Evolutionary conservation across 1,284 basidiomycete genomes (phyloP).

Genomic region (Cryptococcus sp.): DNA sequence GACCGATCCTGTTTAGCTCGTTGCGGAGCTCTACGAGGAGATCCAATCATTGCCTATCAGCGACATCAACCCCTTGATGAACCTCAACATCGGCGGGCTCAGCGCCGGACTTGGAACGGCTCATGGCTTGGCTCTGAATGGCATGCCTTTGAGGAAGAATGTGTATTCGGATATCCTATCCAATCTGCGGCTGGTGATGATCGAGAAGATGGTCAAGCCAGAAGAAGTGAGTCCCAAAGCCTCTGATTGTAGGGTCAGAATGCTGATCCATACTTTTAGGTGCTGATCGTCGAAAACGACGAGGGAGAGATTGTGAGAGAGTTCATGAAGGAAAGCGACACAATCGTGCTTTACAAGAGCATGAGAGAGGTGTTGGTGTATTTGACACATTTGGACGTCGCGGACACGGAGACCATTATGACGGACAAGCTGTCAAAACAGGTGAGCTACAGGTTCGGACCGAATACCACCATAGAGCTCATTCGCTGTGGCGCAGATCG

Average conservation of each 20-base stretch:
- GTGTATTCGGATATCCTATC: slow-evolving; percentile 93
- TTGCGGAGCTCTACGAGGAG: slow-evolving; percentile 97
- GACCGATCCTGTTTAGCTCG: slow-evolving; percentile 59
- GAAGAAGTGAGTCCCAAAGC: slow-evolving; percentile 72
- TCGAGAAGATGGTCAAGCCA: slow-evolving; percentile 99
- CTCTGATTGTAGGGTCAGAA: background rate
- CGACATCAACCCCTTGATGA: slow-evolving; percentile 91
- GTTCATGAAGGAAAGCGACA: slow-evolving; percentile 99
- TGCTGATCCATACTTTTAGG: slow-evolving; percentile 57
- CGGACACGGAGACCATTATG: slow-evolving; percentile 94
- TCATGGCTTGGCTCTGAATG: slow-evolving; percentile 64
- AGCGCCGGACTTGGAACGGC: slow-evolving; percentile 57
- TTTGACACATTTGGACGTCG: slow-evolving; percentile 94
- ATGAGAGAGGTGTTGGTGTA: slow-evolving; percentile 98
- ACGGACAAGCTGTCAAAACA: slow-evolving; percentile 97
- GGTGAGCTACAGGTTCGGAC: slow-evolving; percentile 39
- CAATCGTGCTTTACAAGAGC: slow-evolving; percentile 97
- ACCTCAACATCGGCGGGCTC: slow-evolving; percentile 72
- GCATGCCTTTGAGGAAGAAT: slow-evolving; percentile 83
- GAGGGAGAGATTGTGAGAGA: slow-evolving; percentile 99
- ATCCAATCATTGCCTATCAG: slow-evolving; percentile 74
- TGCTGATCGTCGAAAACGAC: slow-evolving; percentile 98
- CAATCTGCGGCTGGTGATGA: slow-evolving; percentile 93
- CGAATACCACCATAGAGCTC: background rate
- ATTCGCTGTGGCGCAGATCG: slow-evolving; percentile 58